These are phyloP conservation scores for Trichophyton verrucosum DNA, from an alignment of 2,329 filamentous ascomycete species.

Conservation along the genomic window DNA sequence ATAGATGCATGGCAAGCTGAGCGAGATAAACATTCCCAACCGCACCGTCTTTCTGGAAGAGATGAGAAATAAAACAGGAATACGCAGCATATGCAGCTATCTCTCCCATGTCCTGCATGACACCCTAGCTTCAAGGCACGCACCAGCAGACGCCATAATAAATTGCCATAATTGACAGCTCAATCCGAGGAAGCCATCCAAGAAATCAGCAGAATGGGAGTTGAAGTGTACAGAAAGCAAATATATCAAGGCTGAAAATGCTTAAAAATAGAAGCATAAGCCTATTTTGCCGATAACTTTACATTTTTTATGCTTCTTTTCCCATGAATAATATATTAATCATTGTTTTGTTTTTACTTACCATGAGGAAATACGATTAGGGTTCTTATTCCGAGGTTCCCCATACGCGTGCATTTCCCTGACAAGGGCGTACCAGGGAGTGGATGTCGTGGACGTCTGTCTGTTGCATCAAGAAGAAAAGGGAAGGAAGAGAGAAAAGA, in stretches of 20 bases:
- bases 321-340: background rate
- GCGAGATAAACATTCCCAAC: background rate
- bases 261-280: constrained; percentile 2
- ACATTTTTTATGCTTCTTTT: constrained; percentile 3
- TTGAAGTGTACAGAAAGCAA: background rate
- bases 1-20: background rate
- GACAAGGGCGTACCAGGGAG: background rate
- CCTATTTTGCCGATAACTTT: background rate
- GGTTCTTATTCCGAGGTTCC: constrained; percentile 2
- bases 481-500: too few relatives aligned
- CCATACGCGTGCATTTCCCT: background rate
- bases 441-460: background rate
- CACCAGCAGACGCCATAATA: background rate
- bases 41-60: background rate
- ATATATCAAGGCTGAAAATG: background rate
- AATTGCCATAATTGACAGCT: background rate
- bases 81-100: background rate
- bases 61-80: background rate
- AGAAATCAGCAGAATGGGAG: background rate
- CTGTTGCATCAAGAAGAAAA: background rate
- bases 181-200: background rate
- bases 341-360: background rate
- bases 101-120: background rate
- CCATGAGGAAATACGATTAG: constrained; percentile 1
- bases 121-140: background rate